Evolutionary conservation across 805 yeast species (phyloP), one percentile per base, ranked within the genome.

Genomic region (Lipomyces yamanashiensis): DNA sequence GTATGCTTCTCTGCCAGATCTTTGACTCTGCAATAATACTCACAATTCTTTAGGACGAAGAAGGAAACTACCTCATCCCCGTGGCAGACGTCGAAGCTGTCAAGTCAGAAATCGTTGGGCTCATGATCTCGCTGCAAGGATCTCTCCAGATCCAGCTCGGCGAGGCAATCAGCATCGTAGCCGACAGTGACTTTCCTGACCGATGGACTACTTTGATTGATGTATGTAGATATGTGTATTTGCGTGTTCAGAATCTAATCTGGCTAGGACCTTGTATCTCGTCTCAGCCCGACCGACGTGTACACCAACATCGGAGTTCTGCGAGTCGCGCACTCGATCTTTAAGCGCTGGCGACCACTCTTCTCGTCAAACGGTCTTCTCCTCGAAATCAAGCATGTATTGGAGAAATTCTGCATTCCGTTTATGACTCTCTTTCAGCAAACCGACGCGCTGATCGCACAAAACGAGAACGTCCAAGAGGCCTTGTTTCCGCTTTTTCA

Each of bases 311-410:
- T 87, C 70, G 96, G 97, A 59, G 92, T 96, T 5, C 79, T 96
- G 61, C 83, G 86, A 9, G 98, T 96, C 21, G 96, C 98, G 5
- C 99, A 95, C 75, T 90, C 97, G 0, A 93, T 95, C 65, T 96
- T 93, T 79, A 91, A 89, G 75, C 86, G 96, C 77, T 95, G 99
- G 99, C 84, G 99, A 73, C 97, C 98, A 0, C 80, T 93, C 61
- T 91, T 90, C 74, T 84, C 97, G 71, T 88, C 97, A 0, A 97
- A 96, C 74, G 97, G 87, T 52, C 82, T 95, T 59, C 92, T 91
- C 74, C 74, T 84, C 61, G 99, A 95, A 74, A 95, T 95, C 73
- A 86, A 88, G 73, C 80, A 90, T 73, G 99, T 95, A 0, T 80
- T 95, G 68, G 89, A 85, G 62, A 90, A 89, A 72, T 95, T 95